A percentile compares a stretch with the other conserved stretches of the same genome.
Conservation (phyloP, 208 protist genomes). For the Trypanosoma boissoni region DNA sequence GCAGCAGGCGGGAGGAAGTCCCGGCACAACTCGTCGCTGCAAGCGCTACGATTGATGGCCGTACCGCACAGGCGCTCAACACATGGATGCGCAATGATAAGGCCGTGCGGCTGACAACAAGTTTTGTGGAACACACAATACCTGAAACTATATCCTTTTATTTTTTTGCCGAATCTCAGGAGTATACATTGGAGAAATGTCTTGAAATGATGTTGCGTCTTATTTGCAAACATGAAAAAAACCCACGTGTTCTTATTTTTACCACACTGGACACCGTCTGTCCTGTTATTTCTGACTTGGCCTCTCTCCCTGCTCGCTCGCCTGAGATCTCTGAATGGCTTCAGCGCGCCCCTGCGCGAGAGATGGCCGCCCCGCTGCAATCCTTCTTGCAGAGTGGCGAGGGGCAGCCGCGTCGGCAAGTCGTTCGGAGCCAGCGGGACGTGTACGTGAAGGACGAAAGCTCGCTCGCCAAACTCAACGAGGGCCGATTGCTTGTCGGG, state of each 20-base stretch:
- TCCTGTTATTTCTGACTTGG: constrained; percentile 37
- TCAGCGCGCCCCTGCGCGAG: constrained; percentile 4
- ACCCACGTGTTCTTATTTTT: constrained; percentile 79
- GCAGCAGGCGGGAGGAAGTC: constrained; percentile 69
- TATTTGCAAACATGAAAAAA: constrained; percentile 56
- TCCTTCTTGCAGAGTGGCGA: constrained; percentile 1
- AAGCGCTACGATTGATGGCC: constrained; percentile 82
- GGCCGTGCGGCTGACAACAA: constrained; percentile 84
- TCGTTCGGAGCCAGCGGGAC: constrained; percentile 38
- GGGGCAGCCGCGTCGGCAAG: neutral
- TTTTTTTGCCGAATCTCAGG: constrained; percentile 47
- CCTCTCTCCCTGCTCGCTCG: constrained; percentile 8
- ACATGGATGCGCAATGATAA: constrained; percentile 86
- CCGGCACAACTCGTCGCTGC: constrained; percentile 83
- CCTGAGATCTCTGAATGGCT: constrained; percentile 17
- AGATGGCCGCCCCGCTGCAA: constrained; percentile 32
- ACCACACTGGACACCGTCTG: constrained; percentile 37
- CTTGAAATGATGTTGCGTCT: constrained; percentile 63
- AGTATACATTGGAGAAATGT: constrained; percentile 35
- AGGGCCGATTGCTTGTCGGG: constrained; percentile 58
- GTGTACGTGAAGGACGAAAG: constrained; percentile 80
- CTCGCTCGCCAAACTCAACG: constrained; percentile 57
- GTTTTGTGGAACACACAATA: constrained; percentile 86
- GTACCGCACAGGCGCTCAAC: constrained; percentile 83
- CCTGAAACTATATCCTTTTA: constrained; percentile 80